phyloP scores from a whole-genome alignment of 176 grass and related monocot species.

The Phragmites australis region DNA sequence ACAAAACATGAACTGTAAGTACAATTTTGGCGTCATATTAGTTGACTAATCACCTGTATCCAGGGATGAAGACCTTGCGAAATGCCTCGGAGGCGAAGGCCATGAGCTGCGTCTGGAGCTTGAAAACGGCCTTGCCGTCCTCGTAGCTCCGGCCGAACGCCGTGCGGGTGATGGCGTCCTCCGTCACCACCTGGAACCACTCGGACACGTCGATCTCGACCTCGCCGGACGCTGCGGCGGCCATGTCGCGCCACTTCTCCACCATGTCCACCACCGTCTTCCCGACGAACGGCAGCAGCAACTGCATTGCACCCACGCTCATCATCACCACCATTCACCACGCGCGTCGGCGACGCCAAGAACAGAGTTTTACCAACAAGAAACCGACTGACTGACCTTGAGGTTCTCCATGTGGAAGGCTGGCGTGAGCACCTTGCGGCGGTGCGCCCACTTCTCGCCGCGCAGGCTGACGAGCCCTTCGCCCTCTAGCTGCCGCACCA shows the following conservation, averaged over 20 bases:
- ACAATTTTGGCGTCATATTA: neutral
- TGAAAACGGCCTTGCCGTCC: constrained; percentile 84
- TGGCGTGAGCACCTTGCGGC: constrained; percentile 78
- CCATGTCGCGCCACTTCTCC: constrained; percentile 67
- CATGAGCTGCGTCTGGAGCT: constrained; percentile 90
- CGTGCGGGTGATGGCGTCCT: constrained; percentile 92
- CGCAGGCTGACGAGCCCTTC: constrained; percentile 90
- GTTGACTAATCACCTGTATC: constrained; percentile 62
- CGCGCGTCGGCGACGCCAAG: neutral
- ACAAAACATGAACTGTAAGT: neutral
- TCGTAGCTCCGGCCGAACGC: constrained; percentile 93
- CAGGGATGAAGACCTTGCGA: constrained; percentile 95
- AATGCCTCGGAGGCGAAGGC: constrained; percentile 86
- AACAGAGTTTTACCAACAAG: neutral
- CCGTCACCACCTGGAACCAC: constrained; percentile 94
- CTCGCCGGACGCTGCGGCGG: constrained; percentile 51
- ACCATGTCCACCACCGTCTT: constrained; percentile 78
- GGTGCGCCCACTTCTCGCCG: constrained; percentile 92
- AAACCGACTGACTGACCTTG: constrained; percentile 44
- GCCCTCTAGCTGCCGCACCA: constrained; percentile 96
- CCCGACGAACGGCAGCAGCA: constrained; percentile 78
- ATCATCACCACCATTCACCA: neutral
- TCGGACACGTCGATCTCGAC: constrained; percentile 95
- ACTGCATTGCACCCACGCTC: constrained; percentile 44
- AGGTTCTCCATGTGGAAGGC: constrained; percentile 97